A percentile compares a stretch with the other conserved stretches of the same genome.
These are phyloP conservation scores for Chenopodium formosanum DNA, from an alignment of 148 eudicot species.

Conservation along the genomic window DNA sequence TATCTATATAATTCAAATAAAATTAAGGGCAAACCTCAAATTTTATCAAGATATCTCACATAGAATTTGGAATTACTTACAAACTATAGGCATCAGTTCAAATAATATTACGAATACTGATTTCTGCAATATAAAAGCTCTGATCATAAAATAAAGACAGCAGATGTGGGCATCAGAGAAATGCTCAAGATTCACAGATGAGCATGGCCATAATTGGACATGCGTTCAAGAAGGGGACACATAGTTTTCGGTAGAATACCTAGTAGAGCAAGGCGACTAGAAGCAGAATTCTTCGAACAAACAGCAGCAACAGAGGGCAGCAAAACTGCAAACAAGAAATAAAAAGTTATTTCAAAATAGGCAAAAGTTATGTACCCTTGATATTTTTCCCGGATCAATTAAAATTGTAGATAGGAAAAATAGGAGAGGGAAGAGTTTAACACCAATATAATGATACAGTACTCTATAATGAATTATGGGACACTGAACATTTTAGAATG, in stretches of 20 bases:
- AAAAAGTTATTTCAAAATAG: too few species aligned
- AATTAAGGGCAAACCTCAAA: background rate
- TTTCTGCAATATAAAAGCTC: slow-evolving; percentile 1
- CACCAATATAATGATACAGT: too few species aligned
- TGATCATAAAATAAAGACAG: slow-evolving; percentile 9
- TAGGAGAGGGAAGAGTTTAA: too few species aligned
- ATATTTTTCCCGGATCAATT: background rate
- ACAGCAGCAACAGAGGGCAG: slow-evolving; percentile 70
- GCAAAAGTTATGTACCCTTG: background rate
- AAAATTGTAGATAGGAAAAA: background rate
- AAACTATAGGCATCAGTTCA: background rate
- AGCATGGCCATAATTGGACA: background rate
- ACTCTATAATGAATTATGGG: background rate
- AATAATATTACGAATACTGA: slow-evolving; percentile 9
- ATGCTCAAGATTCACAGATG: background rate
- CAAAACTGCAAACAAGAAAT: slow-evolving; percentile 37
- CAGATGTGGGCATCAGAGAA: slow-evolving; percentile 2
- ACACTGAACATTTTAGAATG: background rate
- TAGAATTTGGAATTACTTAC: slow-evolving; percentile 10
- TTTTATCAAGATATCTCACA: background rate
- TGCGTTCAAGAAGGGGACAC: background rate
- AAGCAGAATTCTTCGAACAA: slow-evolving; percentile 60
- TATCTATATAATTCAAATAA: background rate
- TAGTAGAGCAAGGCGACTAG: slow-evolving; percentile 15
- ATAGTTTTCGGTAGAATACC: background rate